Evolutionary conservation across 2,329 filamentous ascomycete species (phyloP), one percentile per base, ranked within the genome.

Genomic region (Fusarium multiceps): DNA sequence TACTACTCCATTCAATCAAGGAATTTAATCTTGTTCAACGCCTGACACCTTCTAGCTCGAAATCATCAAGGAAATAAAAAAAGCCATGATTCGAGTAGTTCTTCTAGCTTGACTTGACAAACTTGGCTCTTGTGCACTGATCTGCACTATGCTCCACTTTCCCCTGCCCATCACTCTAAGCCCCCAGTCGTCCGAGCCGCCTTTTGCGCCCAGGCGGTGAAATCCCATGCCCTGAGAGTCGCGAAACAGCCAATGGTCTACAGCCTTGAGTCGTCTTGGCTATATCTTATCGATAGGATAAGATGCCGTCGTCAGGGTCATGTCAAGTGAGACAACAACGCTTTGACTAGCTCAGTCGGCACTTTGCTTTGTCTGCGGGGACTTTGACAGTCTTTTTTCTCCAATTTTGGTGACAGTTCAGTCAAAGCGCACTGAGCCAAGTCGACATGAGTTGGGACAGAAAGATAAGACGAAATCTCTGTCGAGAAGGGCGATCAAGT

Each of bases 161-260:
- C 30, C 55, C 63, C 61, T 66, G 61, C 8, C 3, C 41, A 57
- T 58, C 45, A 57, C 20, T 28, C 21, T 12, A 43, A 21, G n/a
- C 18, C 28, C 12, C 34, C 14, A 20, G 49, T 42, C 49, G 23
- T 11, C 25, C 49, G 49, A 55, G 4, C 47, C 27, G 30, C 41
- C n/a, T 48, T 66, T 28, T 66, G 48, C 63, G 48, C 42, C 62
- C 62, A 37, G 62, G 63, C 40, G 18, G 12, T 53, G 23, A 53
- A 42, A 27, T 20, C 12, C n/a, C 23, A 16, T 21, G 9, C 3
- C 13, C 7, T 8, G 2, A 18, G 23, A n/a, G 49, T 28, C 32
- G 13, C 12, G 11, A 14, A 7, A 11, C 14, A 53, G 14, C 49
- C 34, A 53, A 53, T 53, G 27, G 18, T n/a, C 23, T 3, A 11